Percentiles rank a stretch among this genome's conserved stretches.
Conservation (phyloP, 1,284 basidiomycete genomes). For the Ustilago shanxiensis region DNA sequence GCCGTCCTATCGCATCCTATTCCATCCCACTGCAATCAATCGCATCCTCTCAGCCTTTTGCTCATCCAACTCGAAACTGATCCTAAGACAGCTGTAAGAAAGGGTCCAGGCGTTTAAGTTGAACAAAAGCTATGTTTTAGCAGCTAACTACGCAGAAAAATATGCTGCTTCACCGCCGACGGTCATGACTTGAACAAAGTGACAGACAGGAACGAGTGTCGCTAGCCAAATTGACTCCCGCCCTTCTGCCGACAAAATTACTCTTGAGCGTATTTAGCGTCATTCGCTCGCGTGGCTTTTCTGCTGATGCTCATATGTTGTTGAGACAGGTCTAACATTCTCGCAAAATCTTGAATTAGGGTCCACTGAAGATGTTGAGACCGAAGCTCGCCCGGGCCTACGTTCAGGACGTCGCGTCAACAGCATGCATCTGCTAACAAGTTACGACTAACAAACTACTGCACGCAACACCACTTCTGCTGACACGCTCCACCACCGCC, state of each 20-base stretch:
- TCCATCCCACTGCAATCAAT: no score
- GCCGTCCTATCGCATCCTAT: neutral
- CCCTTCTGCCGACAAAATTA: no score
- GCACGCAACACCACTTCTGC: neutral
- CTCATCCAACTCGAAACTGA: no score
- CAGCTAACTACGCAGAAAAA: no score
- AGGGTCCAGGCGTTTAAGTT: no score
- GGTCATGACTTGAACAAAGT: neutral
- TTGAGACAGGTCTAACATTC: neutral
- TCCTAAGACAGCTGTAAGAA: no score
- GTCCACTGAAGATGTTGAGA: neutral
- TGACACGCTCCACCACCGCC: neutral
- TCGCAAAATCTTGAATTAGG: neutral
- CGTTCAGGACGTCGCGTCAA: constrained; percentile 1
- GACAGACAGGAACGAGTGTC: neutral
- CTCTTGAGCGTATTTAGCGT: neutral
- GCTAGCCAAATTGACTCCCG: constrained; percentile 7
- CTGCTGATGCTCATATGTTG: neutral
- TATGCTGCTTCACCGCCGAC: no score
- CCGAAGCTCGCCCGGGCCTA: constrained; percentile 4
- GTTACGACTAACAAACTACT: no score
- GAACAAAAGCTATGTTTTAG: no score
- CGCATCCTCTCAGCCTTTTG: no score
- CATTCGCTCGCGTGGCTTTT: constrained; percentile 12
- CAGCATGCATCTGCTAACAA: neutral